Percentiles rank a stretch among this genome's conserved stretches.
Conservation (phyloP, 805 yeast genomes). For the Wickerhamomyces chambardii region DNA sequence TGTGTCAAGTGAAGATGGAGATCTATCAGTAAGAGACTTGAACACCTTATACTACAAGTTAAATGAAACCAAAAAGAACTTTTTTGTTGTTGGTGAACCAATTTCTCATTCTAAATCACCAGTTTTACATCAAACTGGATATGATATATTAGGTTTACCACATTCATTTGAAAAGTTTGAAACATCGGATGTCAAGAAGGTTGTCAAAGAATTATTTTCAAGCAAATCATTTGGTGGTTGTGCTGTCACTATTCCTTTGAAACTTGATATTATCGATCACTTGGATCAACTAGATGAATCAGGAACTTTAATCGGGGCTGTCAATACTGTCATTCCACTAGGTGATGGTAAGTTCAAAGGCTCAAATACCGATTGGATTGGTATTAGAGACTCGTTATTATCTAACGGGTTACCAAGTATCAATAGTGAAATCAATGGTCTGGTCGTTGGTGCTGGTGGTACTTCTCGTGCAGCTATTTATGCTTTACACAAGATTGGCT, state of each 20-base stretch:
- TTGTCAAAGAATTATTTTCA: constrained; percentile 39
- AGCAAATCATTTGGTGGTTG: constrained; percentile 75
- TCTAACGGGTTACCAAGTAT: constrained; percentile 50
- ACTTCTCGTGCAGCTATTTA: constrained; percentile 92
- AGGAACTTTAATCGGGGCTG: constrained; percentile 84
- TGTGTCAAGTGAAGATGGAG: constrained; percentile 57
- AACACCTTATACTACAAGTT: constrained; percentile 45
- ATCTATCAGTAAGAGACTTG: constrained; percentile 56
- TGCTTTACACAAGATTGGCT: constrained; percentile 76
- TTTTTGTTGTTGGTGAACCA: constrained; percentile 76
- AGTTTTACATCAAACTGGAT: constrained; percentile 73
- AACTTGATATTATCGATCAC: constrained; percentile 66
- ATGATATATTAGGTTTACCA: constrained; percentile 68
- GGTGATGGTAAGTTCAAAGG: constrained; percentile 49
- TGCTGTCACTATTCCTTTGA: constrained; percentile 91
- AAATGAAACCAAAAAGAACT: constrained; percentile 51
- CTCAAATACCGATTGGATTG: constrained; percentile 95
- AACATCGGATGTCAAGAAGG: constrained; percentile 51
- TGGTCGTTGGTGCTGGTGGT: constrained; percentile 96
- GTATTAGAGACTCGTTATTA: constrained; percentile 63
- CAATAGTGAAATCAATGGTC: constrained; percentile 37
- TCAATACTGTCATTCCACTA: constrained; percentile 70
- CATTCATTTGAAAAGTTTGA: constrained; percentile 61
- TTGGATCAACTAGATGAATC: constrained; percentile 63
- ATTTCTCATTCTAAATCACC: constrained; percentile 88